phyloP scores from a whole-genome alignment of 2,329 filamentous ascomycete species.

The Epichloe sp. region DNA sequence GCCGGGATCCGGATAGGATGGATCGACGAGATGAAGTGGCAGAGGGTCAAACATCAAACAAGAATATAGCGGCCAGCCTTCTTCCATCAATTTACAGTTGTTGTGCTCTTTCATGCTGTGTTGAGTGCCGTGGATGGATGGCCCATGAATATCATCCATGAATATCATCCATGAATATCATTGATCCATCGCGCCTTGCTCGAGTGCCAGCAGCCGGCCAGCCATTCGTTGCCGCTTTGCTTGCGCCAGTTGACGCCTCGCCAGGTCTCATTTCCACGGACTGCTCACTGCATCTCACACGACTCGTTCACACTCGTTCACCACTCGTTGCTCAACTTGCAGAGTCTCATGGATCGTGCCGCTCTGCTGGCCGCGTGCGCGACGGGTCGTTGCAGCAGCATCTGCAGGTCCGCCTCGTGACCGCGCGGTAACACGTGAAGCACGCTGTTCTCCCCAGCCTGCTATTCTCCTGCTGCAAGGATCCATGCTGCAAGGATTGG shows the following conservation, averaged over 20 bases:
- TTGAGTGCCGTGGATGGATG: too few species aligned
- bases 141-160: too few species aligned
- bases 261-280: neutral
- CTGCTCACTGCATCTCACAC: neutral
- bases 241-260: neutral
- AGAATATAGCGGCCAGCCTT: neutral
- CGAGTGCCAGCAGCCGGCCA: neutral
- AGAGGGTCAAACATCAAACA: neutral
- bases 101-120: too few species aligned
- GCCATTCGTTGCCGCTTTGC: neutral
- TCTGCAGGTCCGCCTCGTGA: conserved; percentile 1
- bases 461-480: neutral
- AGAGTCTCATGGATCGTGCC: neutral
- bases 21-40: neutral
- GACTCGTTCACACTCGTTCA: neutral
- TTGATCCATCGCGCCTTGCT: neutral
- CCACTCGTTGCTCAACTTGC: neutral
- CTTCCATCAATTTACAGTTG: neutral
- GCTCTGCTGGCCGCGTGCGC: neutral
- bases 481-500: conserved; percentile 3
- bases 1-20: neutral
- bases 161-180: too few species aligned
- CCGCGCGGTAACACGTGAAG: conserved; percentile 11
- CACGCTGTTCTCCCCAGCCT: neutral
- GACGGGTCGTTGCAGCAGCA: neutral